phyloP scores from a whole-genome alignment of 306 rosid genomes.

The apple (Malus domestica) region DNA sequence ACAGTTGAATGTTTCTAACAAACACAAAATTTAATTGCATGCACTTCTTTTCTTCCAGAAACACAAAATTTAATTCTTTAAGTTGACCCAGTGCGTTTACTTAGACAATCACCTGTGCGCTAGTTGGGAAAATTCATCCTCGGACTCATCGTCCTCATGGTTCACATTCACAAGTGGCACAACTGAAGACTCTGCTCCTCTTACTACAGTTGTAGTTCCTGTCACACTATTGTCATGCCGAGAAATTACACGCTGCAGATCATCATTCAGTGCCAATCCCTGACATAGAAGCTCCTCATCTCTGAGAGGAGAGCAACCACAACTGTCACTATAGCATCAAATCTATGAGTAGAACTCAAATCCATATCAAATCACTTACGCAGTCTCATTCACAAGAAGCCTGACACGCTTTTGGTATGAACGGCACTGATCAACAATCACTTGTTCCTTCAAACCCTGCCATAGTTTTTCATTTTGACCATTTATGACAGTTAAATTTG shows the following conservation, averaged over 20 bases:
- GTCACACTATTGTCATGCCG: conserved; percentile 60
- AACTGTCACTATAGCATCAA: conserved; percentile 8
- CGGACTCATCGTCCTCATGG: conserved; percentile 81
- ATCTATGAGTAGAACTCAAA: not conserved
- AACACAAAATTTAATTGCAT: no score
- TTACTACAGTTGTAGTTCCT: conserved; percentile 36
- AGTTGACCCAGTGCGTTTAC: no score
- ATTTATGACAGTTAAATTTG: not conserved
- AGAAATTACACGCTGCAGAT: conserved; percentile 68
- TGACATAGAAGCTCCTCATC: conserved; percentile 67
- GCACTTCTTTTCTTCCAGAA: no score
- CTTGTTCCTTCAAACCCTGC: conserved; percentile 83
- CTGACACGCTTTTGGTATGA: conserved; percentile 16
- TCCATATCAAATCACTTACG: conserved; percentile 31
- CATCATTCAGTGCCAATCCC: conserved; percentile 77
- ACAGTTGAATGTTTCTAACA: no score
- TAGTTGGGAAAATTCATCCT: conserved; percentile 13
- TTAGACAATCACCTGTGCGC: no score
- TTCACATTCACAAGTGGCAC: conserved; percentile 63
- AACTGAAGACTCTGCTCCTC: conserved; percentile 47
- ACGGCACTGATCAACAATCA: conserved; percentile 89
- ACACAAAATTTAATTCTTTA: no score
- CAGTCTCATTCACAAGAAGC: conserved; percentile 62
- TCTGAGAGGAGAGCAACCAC: conserved; percentile 44
- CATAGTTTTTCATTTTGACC: conserved; percentile 15